Base-by-base conservation (phyloP, 2,329 filamentous ascomycete genomes). In the Alternaria sp. region DNA sequence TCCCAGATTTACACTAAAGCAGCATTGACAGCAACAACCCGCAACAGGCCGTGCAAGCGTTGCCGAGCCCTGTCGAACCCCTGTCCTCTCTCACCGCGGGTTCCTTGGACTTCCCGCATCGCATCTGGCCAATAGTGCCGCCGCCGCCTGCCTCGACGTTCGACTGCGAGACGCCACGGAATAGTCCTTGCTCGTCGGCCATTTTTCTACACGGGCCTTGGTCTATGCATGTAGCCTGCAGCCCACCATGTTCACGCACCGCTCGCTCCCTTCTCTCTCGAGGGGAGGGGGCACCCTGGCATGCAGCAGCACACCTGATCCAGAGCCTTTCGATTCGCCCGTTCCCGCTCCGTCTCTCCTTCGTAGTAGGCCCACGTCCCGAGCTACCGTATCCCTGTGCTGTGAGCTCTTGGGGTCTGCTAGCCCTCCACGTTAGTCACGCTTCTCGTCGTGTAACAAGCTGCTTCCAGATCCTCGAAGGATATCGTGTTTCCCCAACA, bases 361-460 rank as follows among this genome's bases (percentile, higher is more conserved):
- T 66, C 69, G 60, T 66, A 67, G 69, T 68, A 74, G 72, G 73
- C 64, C 70, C 67, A 69, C 75, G 73, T 76, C 75, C 76, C 75
- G 75, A 78, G 72, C 74, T 76, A 78, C 75, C 73, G 72, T 68
- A 73, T 71, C 74, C 73, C 69, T 76, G 72, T 73, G 68, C 62
- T 63, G 63, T 72, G 66, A 69, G 66, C 68, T 67, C 60, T 72
- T 67, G 67, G 67, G 63, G 61, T 66, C 62, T 74, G 69, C 70
- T 73, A 72, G 72, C 72, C 68, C 72, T 76, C 66, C 62, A 72
- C 65, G 66, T 61, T 70, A 71, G 74, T 76, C 73, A 76, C 72
- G 75, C 73, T 68, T 76, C 70, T 75, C 66, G 65, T 71, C 61
- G 73, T 77, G 75, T 74, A 77, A 77, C 74, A 71, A 70, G 61